Evolutionary conservation across 148 eudicot species (phyloP), one percentile per base, ranked within the genome.

Genomic region (Silene uniflora): DNA sequence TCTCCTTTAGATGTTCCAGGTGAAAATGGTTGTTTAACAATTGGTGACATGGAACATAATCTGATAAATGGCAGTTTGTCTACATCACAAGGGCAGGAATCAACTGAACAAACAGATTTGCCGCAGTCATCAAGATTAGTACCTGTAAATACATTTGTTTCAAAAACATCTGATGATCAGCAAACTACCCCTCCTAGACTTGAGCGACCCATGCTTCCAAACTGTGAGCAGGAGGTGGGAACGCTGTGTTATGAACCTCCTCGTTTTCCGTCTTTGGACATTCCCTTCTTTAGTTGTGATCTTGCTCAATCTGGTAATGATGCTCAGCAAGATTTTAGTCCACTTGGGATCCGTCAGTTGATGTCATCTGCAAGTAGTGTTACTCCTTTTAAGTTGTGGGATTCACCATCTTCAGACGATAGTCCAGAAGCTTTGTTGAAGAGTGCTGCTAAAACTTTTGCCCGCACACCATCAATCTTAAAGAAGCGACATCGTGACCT

Each of bases 211-310:
- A 58, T 29, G 21, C 46, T 49, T 29, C 70, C 74, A 63, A 65
- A 56, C 49, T 76, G 82, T 73, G 80, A 88, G 62, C 80, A 82
- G 55, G 95, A 83, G 65, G 76, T 80, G 7, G 91, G 96, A 81
- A 79, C 85, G 73, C 79, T 95, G 69, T 92, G 83, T 80, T 95
- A 92, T 61, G 91, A 95, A 78, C 97, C 97, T 67, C 99, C 97
- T 55, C 87, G 92, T 62, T 89, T 95, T 80, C 93, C 99, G 44
- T 89, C 90, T 60, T 81, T 91, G 77, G 99, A 95, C 63, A 73
- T 95, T 75, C 99, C 99, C 23, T 95, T 95, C 69, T 87, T 90
- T 52, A 90, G 96, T 75, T 95, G 99, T 84, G 99, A 95, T 85
- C 94, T 95, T 56, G 83, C 88, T 58, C 98, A 87, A 68, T 84